Evolutionary conservation across 2,329 filamentous ascomycete species (phyloP).

Genomic region (Fusarium pseudocircinatum): DNA sequence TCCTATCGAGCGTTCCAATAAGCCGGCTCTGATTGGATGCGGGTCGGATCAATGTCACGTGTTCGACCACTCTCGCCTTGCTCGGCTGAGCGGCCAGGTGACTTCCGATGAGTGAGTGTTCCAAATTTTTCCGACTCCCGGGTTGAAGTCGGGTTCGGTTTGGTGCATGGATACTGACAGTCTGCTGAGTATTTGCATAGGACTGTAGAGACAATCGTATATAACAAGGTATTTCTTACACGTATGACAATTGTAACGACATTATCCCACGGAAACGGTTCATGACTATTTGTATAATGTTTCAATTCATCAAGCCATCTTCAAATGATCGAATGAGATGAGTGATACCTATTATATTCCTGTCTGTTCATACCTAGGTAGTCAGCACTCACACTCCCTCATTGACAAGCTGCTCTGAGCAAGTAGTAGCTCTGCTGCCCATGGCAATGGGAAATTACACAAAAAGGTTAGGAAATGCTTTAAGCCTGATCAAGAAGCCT

Average conservation of each 20-base stretch:
- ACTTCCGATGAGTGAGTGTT: constrained; percentile 8
- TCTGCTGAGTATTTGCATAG: neutral
- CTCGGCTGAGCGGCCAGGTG: constrained; percentile 36
- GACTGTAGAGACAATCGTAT: neutral
- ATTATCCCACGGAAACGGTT: neutral
- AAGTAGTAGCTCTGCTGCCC: constrained; percentile 2
- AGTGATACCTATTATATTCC: neutral
- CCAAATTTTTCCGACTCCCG: constrained; percentile 37
- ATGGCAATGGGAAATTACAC: constrained; percentile 27
- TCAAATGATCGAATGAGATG: neutral
- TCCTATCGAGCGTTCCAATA: constrained; percentile 56
- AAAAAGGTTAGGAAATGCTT: neutral
- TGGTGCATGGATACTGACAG: neutral
- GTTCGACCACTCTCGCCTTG: constrained; percentile 30
- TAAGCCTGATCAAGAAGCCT: constrained; percentile 18
- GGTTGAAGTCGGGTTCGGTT: constrained; percentile 26
- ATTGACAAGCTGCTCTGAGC: neutral
- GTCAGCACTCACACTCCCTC: neutral
- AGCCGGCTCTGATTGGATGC: constrained; percentile 54
- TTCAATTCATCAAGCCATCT: neutral
- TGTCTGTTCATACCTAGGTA: neutral
- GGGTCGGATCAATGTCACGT: constrained; percentile 50
- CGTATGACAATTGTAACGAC: neutral
- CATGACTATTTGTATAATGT: neutral
- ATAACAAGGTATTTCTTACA: neutral